Evolutionary conservation across 805 yeast species (phyloP), one percentile per base, ranked within the genome.

Genomic region (Kodamaea neixiangensis): DNA sequence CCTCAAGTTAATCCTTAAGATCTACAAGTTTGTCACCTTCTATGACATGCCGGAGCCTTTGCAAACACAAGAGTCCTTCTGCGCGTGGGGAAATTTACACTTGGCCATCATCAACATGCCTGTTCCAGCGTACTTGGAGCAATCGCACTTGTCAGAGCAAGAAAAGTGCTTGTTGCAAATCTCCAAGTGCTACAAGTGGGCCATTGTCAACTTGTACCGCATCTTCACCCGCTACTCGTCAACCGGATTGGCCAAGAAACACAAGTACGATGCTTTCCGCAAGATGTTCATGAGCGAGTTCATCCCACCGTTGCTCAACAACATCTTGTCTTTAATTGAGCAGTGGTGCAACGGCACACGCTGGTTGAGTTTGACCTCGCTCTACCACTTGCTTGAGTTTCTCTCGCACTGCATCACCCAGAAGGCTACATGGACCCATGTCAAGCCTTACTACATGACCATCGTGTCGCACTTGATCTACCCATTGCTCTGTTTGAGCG

Each of bases 81-180:
- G 37, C 73, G 58, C 80, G 15, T 92, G 97, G 96, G 86, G 89
- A 2, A 80, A 82, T 48, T 79, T 94, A 55, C 93, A 90, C 58
- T 85, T 89, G 39, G 74, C 77, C 7, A 79, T 88, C 4, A 81
- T 89, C 46, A 79, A 79, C 55, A 77, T 82, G 70, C 73, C 72
- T 7, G 69, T 84, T 17, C 94, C 96, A 1, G 54, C 63, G 0
- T 76, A 77, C 39, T 81, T 82, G 1, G 52, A 76, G 53, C 72
- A 75, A 15, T 59, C 79, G n/a, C 83, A 81, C 44, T 75, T 74
- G 6, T 78, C 80, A 18, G 85, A 82, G 38, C 73, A 82, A 53
- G 77, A 73, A 42, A 68, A 63, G 55, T 58, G 67, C 82, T 45
- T 87, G 86, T 86, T 85, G 74, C 63, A 93, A 83, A 69, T 80